A percentile compares a stretch with the other conserved stretches of the same genome.
Conservation (phyloP, 371 early-diverging fungal genomes). For the Syncephalastrum monosporum region DNA sequence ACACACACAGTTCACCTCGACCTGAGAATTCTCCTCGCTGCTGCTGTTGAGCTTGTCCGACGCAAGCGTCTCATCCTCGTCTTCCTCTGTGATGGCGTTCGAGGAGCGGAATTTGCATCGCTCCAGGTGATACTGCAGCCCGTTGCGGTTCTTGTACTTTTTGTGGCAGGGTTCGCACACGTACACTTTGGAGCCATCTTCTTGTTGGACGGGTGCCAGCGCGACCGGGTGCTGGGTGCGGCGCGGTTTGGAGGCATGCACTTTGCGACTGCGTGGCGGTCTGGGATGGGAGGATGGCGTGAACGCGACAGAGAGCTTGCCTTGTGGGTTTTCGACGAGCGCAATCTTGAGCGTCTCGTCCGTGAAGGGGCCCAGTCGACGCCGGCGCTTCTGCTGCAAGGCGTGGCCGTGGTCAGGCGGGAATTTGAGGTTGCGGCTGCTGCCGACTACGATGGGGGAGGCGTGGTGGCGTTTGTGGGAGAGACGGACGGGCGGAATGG, state of each 20-base stretch:
- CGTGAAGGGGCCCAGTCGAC: neutral
- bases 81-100: constrained; percentile 2
- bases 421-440: constrained; percentile 7
- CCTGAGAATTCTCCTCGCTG: neutral
- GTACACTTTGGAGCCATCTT: constrained; percentile 17
- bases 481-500: neutral
- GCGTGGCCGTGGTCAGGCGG: constrained; percentile 18
- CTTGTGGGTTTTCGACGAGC: neutral
- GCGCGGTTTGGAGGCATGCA: neutral
- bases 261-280: constrained; percentile 3
- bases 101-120: constrained; percentile 31
- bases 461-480: constrained; percentile 17
- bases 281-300: neutral
- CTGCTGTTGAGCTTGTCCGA: constrained; percentile 7
- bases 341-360: constrained; percentile 2
- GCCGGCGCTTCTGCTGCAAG: constrained; percentile 10
- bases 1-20: constrained; percentile 41
- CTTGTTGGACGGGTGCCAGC: neutral
- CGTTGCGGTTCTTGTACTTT: constrained; percentile 43
- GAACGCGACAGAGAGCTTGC: neutral
- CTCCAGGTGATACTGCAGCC: constrained; percentile 41
- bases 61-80: neutral
- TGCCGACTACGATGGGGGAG: neutral
- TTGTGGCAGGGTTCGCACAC: constrained; percentile 51
- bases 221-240: neutral